Percentiles rank a stretch among this genome's conserved stretches.
These are phyloP conservation scores for Talaromyces stipitatus DNA, from an alignment of 495 filamentous ascomycete genomes.

Conservation along the genomic window DNA sequence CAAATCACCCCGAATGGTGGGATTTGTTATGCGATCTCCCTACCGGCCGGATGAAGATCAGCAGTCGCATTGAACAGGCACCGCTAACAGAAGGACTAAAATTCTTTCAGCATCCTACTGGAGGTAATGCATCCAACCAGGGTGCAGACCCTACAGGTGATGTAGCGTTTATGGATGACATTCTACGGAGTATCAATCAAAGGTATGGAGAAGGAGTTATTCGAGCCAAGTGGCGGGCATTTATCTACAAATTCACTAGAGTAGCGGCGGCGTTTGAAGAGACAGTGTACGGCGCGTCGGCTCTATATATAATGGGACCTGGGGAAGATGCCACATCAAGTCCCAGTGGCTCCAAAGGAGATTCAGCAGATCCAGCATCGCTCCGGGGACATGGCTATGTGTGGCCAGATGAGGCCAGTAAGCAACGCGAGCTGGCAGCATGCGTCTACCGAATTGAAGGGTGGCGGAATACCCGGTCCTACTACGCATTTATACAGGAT, in stretches of 20 bases:
- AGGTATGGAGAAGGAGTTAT: constrained; percentile 87
- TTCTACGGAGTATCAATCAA: constrained; percentile 72
- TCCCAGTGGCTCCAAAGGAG: constrained; percentile 34
- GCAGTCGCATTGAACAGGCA: constrained; percentile 66
- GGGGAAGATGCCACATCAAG: constrained; percentile 40
- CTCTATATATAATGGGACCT: constrained; percentile 77
- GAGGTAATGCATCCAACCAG: constrained; percentile 34
- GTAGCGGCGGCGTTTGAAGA: constrained; percentile 94
- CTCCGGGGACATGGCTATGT: constrained; percentile 86
- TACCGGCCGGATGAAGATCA: constrained; percentile 90
- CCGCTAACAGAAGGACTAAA: constrained; percentile 71
- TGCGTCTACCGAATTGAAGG: constrained; percentile 90
- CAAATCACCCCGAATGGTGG: constrained; percentile 96
- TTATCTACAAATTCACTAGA: constrained; percentile 83
- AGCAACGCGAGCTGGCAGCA: constrained; percentile 75
- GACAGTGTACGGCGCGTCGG: constrained; percentile 81
- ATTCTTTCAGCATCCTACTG: constrained; percentile 79
- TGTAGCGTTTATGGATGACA: constrained; percentile 77
- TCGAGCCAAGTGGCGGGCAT: constrained; percentile 81
- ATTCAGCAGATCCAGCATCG: constrained; percentile 47
- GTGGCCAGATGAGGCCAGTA: constrained; percentile 77
- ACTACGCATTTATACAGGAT: constrained; percentile 90
- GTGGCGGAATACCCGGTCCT: constrained; percentile 90
- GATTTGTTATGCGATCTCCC: constrained; percentile 92
- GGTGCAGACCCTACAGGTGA: constrained; percentile 74